Base-by-base conservation (phyloP, 441 rosid species). In the Omphalea diandra region DNA sequence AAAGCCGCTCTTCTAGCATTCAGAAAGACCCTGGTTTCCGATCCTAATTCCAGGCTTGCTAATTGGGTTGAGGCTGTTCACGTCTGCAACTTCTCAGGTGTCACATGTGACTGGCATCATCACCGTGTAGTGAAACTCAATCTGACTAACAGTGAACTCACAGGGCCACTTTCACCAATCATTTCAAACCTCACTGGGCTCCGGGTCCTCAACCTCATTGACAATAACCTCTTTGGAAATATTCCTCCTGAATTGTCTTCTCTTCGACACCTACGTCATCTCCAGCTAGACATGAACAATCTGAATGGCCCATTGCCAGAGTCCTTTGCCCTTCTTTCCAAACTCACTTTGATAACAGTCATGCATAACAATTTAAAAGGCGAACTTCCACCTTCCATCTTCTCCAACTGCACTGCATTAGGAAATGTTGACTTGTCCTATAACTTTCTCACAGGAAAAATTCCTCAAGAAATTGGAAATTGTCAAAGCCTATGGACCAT, bases 391-490 rank as follows among this genome's bases (percentile, higher is more conserved):
- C 75, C 80, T 71, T 77, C 83, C 50, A 63, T 85, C 31, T 84
- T 85, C 76, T 68, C 75, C 53, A 87, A 87, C 79, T 85, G 88
- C 65, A 79, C 84, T 62, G 27, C 47, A 29, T 69, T 87, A 52
- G 22, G 6, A n/a, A 74, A 71, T 69, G 43, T 87, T 59, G 91
- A 84, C 59, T 63, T 83, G 15, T 83, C 87, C 36, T 7, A 20
- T 24, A 87, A 87, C 77, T 68, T 22, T 31, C 67, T 87, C 41
- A 29, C 38, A 0, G 89, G 89, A 31, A 73, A 80, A 29, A 62
- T 71, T 60, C 79, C 79, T 8, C 29, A 46, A 20, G 79, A 71
- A 56, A 61, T 76, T 32, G 79, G 79, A 47, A 71, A 71, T 17
- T 82, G 87, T 63, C 76, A 24, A 26, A 3, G 12, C 15, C 67